Evolutionary conservation across 23 red algal genomes (phyloP).

Genomic region (Gracilariopsis chorda): DNA sequence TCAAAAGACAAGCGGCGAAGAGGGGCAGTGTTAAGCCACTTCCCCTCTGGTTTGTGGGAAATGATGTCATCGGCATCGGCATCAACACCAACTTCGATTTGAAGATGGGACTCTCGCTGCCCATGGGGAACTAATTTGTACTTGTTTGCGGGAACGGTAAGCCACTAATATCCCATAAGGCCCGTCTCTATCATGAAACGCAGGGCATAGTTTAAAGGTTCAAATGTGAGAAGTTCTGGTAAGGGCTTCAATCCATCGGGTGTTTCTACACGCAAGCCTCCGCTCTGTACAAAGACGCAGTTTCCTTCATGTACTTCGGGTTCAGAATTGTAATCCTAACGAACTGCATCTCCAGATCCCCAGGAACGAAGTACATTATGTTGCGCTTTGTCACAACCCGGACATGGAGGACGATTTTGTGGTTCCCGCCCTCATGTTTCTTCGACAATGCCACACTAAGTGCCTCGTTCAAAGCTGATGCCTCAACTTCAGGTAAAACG

Average conservation of each 20-base stretch:
- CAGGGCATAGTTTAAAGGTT: constrained; percentile 72
- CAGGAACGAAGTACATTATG: constrained; percentile 76
- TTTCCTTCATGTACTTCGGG: constrained; percentile 39
- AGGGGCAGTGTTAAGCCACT: constrained; percentile 77
- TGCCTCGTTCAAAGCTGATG: no score
- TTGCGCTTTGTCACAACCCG: constrained; percentile 57
- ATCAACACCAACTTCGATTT: constrained; percentile 77
- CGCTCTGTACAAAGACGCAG: neutral
- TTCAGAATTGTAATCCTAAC: constrained; percentile 65
- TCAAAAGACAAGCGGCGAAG: constrained; percentile 87
- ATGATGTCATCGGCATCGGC: constrained; percentile 21
- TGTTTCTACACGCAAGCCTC: constrained; percentile 14
- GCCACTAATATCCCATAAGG: constrained; percentile 84
- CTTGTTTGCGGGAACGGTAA: constrained; percentile 64
- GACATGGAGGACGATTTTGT: neutral
- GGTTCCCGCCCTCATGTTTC: neutral
- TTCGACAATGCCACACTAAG: neutral
- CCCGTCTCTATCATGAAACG: constrained; percentile 86
- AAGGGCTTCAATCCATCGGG: neutral
- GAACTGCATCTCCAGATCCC: constrained; percentile 47
- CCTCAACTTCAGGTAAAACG: neutral
- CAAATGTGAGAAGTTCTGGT: constrained; percentile 37
- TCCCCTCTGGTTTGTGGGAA: constrained; percentile 69
- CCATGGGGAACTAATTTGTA: constrained; percentile 15
- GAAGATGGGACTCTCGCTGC: neutral